Evolutionary conservation across 441 rosid genomes (phyloP).

Genomic region (Pelargonium cotyledonis): DNA sequence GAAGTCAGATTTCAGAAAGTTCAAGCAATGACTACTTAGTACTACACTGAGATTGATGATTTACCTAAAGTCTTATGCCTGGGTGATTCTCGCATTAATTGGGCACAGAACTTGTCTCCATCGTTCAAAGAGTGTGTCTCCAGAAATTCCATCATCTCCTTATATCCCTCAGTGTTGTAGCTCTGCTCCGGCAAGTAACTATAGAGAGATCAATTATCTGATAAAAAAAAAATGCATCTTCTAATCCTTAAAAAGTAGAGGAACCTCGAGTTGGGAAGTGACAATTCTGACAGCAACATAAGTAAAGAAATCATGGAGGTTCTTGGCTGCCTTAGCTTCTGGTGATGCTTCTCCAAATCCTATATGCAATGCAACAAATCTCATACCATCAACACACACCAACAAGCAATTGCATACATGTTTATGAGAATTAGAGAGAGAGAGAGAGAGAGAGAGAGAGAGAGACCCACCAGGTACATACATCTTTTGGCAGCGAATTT

Average conservation of each 20-base stretch:
- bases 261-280: conserved; percentile 79
- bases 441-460: conserved; percentile 2
- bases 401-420: background rate
- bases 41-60: no score
- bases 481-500: conserved; percentile 63
- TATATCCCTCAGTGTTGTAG: conserved; percentile 69
- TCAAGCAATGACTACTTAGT: no score
- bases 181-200: conserved; percentile 46
- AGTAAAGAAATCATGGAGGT: conserved; percentile 73
- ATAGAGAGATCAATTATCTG: conserved; percentile 13
- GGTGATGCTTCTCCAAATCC: conserved; percentile 92
- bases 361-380: conserved; percentile 13
- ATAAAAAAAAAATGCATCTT: no score
- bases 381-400: background rate
- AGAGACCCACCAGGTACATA: conserved; percentile 67
- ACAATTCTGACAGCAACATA: conserved; percentile 69
- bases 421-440: background rate
- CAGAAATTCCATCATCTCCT: conserved; percentile 58
- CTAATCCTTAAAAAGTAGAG: no score
- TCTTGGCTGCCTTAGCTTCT: conserved; percentile 64
- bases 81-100: conserved; percentile 70
- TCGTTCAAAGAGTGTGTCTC: conserved; percentile 54
- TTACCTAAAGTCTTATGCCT: conserved; percentile 62
- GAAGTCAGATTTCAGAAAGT: background rate
- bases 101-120: conserved; percentile 72